Evolutionary conservation across 1,284 basidiomycete species (phyloP).

Genomic region (Papiliotrema fonsecae): DNA sequence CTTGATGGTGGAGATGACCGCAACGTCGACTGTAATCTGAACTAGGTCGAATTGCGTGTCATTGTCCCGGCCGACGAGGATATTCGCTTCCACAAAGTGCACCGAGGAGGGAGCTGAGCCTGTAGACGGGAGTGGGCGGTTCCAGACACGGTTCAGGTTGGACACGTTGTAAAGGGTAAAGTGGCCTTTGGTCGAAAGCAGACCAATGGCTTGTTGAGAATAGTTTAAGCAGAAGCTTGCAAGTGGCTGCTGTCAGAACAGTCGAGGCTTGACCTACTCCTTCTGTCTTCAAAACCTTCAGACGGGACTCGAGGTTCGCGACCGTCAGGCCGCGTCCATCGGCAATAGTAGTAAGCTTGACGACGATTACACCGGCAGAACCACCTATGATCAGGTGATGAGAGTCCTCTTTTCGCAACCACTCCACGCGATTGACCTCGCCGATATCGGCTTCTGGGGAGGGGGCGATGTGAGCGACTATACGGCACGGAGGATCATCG

Average conservation of each 20-base stretch:
- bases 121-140: conserved; percentile 29
- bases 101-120: conserved; percentile 20
- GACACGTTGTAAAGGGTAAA: conserved; percentile 33
- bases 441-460: conserved; percentile 15
- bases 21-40: conserved; percentile 36
- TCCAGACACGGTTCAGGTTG: conserved; percentile 34
- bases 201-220: conserved; percentile 34
- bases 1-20: conserved; percentile 33
- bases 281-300: conserved; percentile 30
- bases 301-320: conserved; percentile 5
- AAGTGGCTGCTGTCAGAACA: conserved; percentile 12
- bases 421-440: conserved; percentile 26
- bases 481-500: conserved; percentile 25
- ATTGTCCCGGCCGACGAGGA: conserved; percentile 34
- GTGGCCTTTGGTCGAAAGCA: conserved; percentile 26
- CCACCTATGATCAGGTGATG: conserved; percentile 34
- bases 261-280: conserved; percentile 21
- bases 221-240: conserved; percentile 38
- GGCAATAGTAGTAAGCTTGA: conserved; percentile 17
- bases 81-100: conserved; percentile 37
- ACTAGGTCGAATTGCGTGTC: conserved; percentile 38
- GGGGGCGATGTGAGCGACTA: conserved; percentile 14
- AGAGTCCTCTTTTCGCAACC: conserved; percentile 24
- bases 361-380: conserved; percentile 27
- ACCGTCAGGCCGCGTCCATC: conserved; percentile 4